These are phyloP conservation scores for Delphinella strobiligena DNA, from an alignment of 2,329 filamentous ascomycete species.

Conservation along the genomic window DNA sequence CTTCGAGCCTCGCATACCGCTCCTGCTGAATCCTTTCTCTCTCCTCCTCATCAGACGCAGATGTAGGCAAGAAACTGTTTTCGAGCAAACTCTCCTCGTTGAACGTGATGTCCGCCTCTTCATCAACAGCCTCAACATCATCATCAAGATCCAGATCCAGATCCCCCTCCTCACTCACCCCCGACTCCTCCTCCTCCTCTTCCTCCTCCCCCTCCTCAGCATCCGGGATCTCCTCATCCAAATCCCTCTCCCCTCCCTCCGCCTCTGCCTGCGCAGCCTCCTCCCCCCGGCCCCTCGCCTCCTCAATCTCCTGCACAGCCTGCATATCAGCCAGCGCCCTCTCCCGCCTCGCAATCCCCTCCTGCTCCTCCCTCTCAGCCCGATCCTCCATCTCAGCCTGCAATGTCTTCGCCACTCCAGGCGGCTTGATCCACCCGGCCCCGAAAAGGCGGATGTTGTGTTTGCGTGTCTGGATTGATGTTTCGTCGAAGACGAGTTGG, in stretches of 20 bases:
- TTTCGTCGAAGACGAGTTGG: constrained; percentile 64
- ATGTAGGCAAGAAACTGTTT: constrained; percentile 29
- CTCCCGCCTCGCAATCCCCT: constrained; percentile 60
- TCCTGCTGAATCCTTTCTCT: constrained; percentile 28
- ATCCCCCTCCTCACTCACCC: too few species aligned
- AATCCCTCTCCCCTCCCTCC: constrained; percentile 39
- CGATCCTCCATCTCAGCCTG: constrained; percentile 84
- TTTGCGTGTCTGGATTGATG: constrained; percentile 62
- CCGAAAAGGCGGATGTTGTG: constrained; percentile 78
- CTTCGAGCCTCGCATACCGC: constrained; percentile 32
- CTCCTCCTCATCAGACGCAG: constrained; percentile 26
- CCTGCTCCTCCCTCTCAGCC: constrained; percentile 75
- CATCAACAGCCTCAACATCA: constrained; percentile 32
- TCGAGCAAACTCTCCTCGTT: constrained; percentile 38
- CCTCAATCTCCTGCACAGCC: constrained; percentile 46
- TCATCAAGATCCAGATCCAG: constrained; percentile 26
- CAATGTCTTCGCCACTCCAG: constrained; percentile 77
- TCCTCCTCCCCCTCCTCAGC: constrained; percentile 17
- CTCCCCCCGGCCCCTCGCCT: constrained; percentile 23
- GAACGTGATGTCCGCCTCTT: constrained; percentile 42
- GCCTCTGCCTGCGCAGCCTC: constrained; percentile 28
- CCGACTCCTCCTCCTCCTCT: constrained; percentile 51
- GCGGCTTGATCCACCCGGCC: constrained; percentile 79
- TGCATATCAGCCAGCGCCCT: constrained; percentile 62
- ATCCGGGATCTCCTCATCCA: constrained; percentile 59